Base-by-base conservation (phyloP, 495 filamentous ascomycete genomes). In the Penicillium riverlandense region DNA sequence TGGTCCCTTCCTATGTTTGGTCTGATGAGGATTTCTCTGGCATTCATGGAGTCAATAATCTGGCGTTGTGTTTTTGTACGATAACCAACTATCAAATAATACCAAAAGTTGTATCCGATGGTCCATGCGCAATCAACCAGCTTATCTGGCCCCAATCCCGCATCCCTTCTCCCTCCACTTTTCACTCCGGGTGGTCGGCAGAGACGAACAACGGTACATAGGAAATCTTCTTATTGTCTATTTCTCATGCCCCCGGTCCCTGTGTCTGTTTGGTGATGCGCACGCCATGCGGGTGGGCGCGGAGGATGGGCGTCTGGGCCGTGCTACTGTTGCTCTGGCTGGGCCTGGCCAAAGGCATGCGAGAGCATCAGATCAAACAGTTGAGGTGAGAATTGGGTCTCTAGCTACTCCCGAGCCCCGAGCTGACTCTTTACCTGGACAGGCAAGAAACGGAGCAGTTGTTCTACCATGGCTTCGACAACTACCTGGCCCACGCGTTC, bases 391-490 rank as follows among this genome's bases (percentile, higher is more conserved):
- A 34, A 34, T 3, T 2, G 6, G 6, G 10, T 45, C 32, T 41
- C 39, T 43, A 11, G 28, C 30, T 27, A 8, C 22, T 10, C 13
- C 11, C 13, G 6, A 6, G 12, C 13, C 12, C 14, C 29, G 11
- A 6, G 35, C 46, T 55, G 38, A 55, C 40, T 14, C 22, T 15
- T 31, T 39, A 29, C n/a, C 11, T 14, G 14, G 27, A 27, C 49
- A 82, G 79, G 49, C 79, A 78, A 57, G 88, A 95, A 62, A 89
- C 91, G 34, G 82, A 90, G 43, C 79, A 83, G 47, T 89, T 96
- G 77, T 97, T 98, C 71, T 96, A 92, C 55, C 94, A 98, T 67
- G 92, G 92, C 43, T 98, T 83, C 70, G 83, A 94, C 57, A 96
- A 90, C 59, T 98, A 98, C 69, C 86, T 96, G 76, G 71, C 78